Conservation (phyloP, 106 monocot species). For the Dendrobium nobile region DNA sequence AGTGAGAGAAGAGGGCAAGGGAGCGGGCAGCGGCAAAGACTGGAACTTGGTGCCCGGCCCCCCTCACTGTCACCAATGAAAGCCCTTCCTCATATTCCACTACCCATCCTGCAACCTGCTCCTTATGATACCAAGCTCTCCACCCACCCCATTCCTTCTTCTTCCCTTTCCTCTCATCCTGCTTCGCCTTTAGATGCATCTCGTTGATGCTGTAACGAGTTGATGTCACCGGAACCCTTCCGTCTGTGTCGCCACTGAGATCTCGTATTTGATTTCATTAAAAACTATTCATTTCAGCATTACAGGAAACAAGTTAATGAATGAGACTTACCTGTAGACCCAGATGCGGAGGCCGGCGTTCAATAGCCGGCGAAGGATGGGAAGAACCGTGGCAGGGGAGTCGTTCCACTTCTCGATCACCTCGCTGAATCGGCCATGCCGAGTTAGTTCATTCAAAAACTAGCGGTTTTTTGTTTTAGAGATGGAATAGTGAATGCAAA, state of each 20-base stretch:
- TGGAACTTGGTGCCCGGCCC: conserved; percentile 89
- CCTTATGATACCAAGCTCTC: conserved; percentile 70
- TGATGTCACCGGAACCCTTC: conserved; percentile 84
- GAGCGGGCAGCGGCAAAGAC: conserved; percentile 52
- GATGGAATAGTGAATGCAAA: background rate
- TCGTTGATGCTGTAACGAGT: conserved; percentile 76
- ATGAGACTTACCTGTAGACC: conserved; percentile 82
- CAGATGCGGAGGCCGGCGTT: conserved; percentile 62
- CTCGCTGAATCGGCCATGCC: conserved; percentile 27
- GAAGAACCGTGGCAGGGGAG: conserved; percentile 57
- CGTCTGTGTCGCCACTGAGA: conserved; percentile 81
- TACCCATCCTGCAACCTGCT: conserved; percentile 86
- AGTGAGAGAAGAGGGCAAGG: conserved; percentile 58
- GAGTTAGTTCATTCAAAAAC: too few species aligned
- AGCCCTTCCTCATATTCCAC: conserved; percentile 71
- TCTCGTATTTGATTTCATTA: too few species aligned
- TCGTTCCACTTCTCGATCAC: conserved; percentile 80
- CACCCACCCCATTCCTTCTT: conserved; percentile 35
- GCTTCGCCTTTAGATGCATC: conserved; percentile 40
- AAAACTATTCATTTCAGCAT: background rate
- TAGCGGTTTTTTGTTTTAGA: background rate
- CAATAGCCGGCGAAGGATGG: conserved; percentile 65
- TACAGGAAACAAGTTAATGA: background rate
- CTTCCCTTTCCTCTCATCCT: background rate
- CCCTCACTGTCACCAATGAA: conserved; percentile 69